phyloP scores from a whole-genome alignment of 2,329 filamentous ascomycete genomes.

The Tolypocladium ovalisporum region DNA sequence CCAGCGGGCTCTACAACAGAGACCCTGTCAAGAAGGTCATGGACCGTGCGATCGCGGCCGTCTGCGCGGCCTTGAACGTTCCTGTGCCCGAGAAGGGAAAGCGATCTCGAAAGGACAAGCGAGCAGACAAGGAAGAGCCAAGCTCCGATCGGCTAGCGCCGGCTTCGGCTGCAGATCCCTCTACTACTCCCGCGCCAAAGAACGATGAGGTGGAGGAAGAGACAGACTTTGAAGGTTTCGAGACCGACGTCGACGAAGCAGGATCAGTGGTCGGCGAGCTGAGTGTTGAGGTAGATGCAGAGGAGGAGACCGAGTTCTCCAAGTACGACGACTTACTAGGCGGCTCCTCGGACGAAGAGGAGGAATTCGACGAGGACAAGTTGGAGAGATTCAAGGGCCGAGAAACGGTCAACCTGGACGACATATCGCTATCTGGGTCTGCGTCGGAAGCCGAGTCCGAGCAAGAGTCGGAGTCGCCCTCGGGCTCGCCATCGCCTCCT shows the following conservation, averaged over 20 bases:
- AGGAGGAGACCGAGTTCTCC: slow-evolving; percentile 22
- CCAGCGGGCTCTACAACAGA: slow-evolving; percentile 44
- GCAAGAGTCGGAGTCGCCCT: slow-evolving; percentile 11
- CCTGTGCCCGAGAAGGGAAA: slow-evolving; percentile 31
- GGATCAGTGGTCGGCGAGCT: slow-evolving; percentile 8
- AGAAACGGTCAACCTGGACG: slow-evolving; percentile 26
- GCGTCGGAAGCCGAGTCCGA: slow-evolving; percentile 17
- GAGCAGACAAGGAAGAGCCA: slow-evolving; percentile 19
- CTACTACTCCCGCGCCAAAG: slow-evolving; percentile 1
- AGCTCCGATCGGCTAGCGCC: slow-evolving; percentile 11
- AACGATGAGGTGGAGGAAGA: slow-evolving; percentile 16
- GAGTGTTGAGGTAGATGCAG: slow-evolving; percentile 13
- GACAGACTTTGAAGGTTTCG: slow-evolving; percentile 26
- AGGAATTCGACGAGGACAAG: slow-evolving; percentile 23
- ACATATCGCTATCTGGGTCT: slow-evolving; percentile 27
- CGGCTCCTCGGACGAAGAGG: slow-evolving; percentile 31
- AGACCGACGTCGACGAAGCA: slow-evolving; percentile 16
- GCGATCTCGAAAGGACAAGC: slow-evolving; percentile 18
- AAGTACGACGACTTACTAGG: slow-evolving; percentile 36
- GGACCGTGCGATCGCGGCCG: slow-evolving; percentile 34
- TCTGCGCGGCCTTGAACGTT: slow-evolving; percentile 38
- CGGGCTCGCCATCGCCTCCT: slow-evolving; percentile 17
- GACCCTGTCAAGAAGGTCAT: slow-evolving; percentile 38
- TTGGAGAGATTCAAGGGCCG: slow-evolving; percentile 19
- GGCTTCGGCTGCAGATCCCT: not conserved